phyloP scores from a whole-genome alignment of 2,329 filamentous ascomycete genomes.

The Helicocarpus griseus region DNA sequence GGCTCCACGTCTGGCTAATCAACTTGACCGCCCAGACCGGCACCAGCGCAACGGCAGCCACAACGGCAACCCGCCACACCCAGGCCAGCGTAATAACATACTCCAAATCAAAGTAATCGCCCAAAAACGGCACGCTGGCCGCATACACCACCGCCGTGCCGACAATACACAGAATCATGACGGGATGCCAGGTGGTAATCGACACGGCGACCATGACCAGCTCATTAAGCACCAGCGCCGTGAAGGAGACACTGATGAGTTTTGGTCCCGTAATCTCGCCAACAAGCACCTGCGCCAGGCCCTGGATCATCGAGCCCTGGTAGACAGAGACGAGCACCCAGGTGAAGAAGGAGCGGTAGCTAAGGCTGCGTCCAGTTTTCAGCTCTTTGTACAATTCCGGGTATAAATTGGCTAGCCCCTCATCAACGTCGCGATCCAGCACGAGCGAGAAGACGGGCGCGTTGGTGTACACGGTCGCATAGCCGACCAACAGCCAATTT shows the following conservation, averaged over 20 bases:
- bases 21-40: constrained; percentile 83
- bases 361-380: constrained; percentile 76
- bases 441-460: constrained; percentile 86
- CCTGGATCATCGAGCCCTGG: constrained; percentile 90
- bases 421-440: constrained; percentile 89
- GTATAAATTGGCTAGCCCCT: constrained; percentile 85
- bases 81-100: constrained; percentile 75
- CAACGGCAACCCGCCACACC: constrained; percentile 75
- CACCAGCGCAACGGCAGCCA: constrained; percentile 68
- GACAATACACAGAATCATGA: constrained; percentile 78
- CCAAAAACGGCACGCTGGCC: constrained; percentile 74
- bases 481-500: constrained; percentile 94
- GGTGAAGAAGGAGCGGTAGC: constrained; percentile 89
- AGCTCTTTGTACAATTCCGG: constrained; percentile 96
- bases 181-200: constrained; percentile 91
- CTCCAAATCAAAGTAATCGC: constrained; percentile 75
- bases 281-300: constrained; percentile 80
- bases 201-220: constrained; percentile 95
- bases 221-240: constrained; percentile 85
- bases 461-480: constrained; percentile 93
- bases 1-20: constrained; percentile 74
- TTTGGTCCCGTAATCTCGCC: constrained; percentile 54
- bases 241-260: constrained; percentile 89
- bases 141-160: constrained; percentile 76
- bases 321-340: constrained; percentile 96